phyloP scores from a whole-genome alignment of 164 flowering plant species.

The grape (Vitis vinifera) region ASM3070453v1 NC_081818.1:24927001-24927500 shows the following conservation, averaged over 20 bases:
- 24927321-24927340: slow-evolving; percentile 80
- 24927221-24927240: too few species aligned
- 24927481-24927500: slow-evolving; percentile 80
- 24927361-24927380: slow-evolving; percentile 74
- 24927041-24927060: too few species aligned
- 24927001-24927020: too few species aligned
- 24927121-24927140: too few species aligned
- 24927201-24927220: too few species aligned
- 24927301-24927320: slow-evolving; percentile 44
- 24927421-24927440: slow-evolving; percentile 95
- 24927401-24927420: slow-evolving; percentile 83
- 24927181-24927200: too few species aligned
- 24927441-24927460: slow-evolving; percentile 87
- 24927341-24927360: slow-evolving; percentile 80
- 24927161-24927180: too few species aligned
- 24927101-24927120: neutral
- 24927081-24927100: neutral
- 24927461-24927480: slow-evolving; percentile 84
- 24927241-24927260: too few species aligned
- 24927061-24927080: neutral
- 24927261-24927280: too few species aligned
- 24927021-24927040: too few species aligned
- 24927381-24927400: slow-evolving; percentile 72
- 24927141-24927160: too few species aligned
- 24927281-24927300: neutral